Base-by-base conservation (phyloP, 371 early-diverging fungal species). In the Apophysomyces ossiformis region DNA sequence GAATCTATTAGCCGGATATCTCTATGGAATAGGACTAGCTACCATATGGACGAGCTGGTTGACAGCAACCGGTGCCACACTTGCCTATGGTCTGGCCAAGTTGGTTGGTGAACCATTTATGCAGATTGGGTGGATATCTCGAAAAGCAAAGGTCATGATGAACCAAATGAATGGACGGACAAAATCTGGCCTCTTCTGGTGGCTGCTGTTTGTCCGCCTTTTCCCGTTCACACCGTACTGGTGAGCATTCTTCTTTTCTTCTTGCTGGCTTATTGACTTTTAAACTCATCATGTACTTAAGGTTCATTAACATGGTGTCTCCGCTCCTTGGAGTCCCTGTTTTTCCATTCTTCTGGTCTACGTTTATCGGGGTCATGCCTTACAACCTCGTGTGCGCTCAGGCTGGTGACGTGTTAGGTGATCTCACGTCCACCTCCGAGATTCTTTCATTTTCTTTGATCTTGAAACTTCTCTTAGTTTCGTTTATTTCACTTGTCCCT, bases 171-270 rank as follows among this genome's bases (percentile, higher is more conserved):
- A 73, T 18, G 75, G 77, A 18, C 69, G 59, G 12, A 57, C 58
- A 12, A 68, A 43, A 26, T 63, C 64, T 9, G 77, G 77, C n/a
- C 58, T 82, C 0, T 82, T 83, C 62, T 83, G 80, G 80, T 83
- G 83, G 83, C 59, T 83, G 15, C 50, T 83, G 15, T 83, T 83
- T 68, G 73, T 70, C 2, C 67, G 83, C 6, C 50, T 83, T 9
- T 83, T 83, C 43, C 83, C 83, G 13, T 80, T 83, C 63, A 71
- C 81, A 13, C 83, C 83, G n/a, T 83, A 83, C 60, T 83, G 83
- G 83, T 69, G 68, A 66, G 64, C 47, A 54, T 13, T 26, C 32
- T 26, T 26, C 32, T 26, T 26, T 43, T 13, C 13, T 12, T 5
- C 2, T 46, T 44, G 41, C 5, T 54, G 7, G 37, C 36, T 50